These are phyloP conservation scores for Mrakia frigida DNA, from an alignment of 768 basidiomycete genomes.

Conservation along the genomic window DNA sequence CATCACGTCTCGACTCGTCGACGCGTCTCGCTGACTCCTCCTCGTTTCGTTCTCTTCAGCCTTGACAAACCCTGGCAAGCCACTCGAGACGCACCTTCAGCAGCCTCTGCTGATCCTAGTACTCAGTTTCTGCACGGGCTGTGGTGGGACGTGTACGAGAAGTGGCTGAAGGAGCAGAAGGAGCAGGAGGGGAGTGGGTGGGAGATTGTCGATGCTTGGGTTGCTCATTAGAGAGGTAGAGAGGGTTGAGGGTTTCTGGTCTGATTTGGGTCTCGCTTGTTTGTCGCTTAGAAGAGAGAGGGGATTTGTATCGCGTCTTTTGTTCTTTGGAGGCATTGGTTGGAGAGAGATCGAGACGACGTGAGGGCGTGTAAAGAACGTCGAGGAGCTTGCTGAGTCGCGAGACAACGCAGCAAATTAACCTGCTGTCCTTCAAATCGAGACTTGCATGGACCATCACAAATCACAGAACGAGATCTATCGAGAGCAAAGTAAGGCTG, in stretches of 20 bases:
- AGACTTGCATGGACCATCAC: too few species aligned
- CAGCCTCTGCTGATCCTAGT: conserved; percentile 52
- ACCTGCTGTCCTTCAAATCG: too few species aligned
- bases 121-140: conserved; percentile 55
- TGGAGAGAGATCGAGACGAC: too few species aligned
- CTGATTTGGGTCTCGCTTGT: too few species aligned
- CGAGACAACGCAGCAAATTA: too few species aligned
- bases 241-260: neutral
- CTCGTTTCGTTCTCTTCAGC: conserved; percentile 10
- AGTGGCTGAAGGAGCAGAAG: conserved; percentile 38
- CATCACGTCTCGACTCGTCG: neutral
- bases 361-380: too few species aligned
- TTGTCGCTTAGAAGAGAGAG: too few species aligned
- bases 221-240: conserved; percentile 7
- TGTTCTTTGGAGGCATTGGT: too few species aligned
- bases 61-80: conserved; percentile 77
- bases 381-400: too few species aligned
- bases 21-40: neutral
- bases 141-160: conserved; percentile 70
- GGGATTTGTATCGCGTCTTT: too few species aligned
- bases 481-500: too few species aligned
- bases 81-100: conserved; percentile 48
- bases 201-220: conserved; percentile 33
- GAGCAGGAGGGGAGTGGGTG: conserved; percentile 22
- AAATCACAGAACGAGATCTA: too few species aligned